A percentile compares a stretch with the other conserved stretches of the same genome.
phyloP scores from a whole-genome alignment of 345 rosid species.

The Brassica incana region DNA sequence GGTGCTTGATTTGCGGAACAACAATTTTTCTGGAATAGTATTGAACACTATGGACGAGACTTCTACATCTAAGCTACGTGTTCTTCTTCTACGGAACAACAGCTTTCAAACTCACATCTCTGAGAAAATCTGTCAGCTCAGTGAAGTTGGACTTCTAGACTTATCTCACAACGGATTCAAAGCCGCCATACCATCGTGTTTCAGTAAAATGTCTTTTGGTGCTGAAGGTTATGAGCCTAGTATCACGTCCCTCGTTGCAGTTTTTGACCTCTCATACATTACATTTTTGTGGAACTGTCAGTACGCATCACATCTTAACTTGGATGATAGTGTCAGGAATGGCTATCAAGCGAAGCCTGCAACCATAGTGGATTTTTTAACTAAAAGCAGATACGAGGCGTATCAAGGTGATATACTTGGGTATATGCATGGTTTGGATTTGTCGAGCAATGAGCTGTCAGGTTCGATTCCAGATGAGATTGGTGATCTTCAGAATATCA shows the following conservation, averaged over 20 bases:
- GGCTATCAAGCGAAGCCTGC: not conserved
- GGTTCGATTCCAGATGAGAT: conserved; percentile 60
- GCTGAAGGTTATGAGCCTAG: not conserved
- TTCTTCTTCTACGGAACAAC: conserved; percentile 66
- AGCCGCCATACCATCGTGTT: conserved; percentile 26
- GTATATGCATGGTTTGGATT: conserved; percentile 49
- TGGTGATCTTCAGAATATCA: conserved; percentile 46
- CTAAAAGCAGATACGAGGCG: conserved; percentile 23
- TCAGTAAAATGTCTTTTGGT: conserved; percentile 24
- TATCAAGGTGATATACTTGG: conserved; percentile 37
- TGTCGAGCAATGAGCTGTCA: conserved; percentile 54
- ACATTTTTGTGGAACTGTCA: conserved; percentile 1
- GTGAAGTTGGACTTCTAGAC: conserved; percentile 21
- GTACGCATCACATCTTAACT: not conserved
- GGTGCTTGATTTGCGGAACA: conserved; percentile 59
- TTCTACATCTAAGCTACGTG: conserved; percentile 52
- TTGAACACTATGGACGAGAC: conserved; percentile 51
- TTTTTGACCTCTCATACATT: not conserved
- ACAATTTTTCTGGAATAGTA: conserved; percentile 49
- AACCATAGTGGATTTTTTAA: conserved; percentile 16
- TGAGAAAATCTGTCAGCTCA: conserved; percentile 25
- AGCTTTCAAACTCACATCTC: conserved; percentile 50
- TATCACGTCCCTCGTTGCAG: not conserved
- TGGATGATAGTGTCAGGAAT: not conserved
- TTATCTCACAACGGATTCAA: conserved; percentile 28